Percentiles rank a stretch among this genome's conserved stretches.
phyloP scores from a whole-genome alignment of 2,329 filamentous ascomycete species.

The Botrytis sinoallii region DNA sequence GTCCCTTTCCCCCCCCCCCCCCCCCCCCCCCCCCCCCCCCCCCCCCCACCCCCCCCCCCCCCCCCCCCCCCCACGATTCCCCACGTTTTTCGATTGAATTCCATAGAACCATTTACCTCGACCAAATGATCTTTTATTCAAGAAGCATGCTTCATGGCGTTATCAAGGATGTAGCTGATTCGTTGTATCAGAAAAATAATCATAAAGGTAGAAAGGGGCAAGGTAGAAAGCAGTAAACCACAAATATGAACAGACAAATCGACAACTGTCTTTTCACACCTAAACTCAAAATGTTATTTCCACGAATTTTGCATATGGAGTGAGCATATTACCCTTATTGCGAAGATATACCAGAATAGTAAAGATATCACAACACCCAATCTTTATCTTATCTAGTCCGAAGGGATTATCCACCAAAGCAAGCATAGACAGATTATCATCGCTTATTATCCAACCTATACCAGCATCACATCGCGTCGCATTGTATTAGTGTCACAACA shows the following conservation, averaged over 20 bases:
- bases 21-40: slow-evolving; percentile 10
- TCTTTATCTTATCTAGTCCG: not conserved
- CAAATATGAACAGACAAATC: not conserved
- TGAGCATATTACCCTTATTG: not conserved
- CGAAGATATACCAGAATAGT: not conserved
- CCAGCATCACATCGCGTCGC: not conserved
- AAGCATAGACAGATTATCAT: not conserved
- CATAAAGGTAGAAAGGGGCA: not conserved
- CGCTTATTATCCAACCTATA: not conserved
- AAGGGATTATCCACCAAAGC: not conserved
- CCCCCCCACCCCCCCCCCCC: slow-evolving; percentile 8
- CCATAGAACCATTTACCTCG: too few species aligned
- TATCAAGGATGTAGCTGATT: not conserved
- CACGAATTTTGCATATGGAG: not conserved
- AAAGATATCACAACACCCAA: not conserved
- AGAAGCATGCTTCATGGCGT: not conserved
- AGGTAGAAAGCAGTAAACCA: not conserved
- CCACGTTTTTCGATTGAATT: slow-evolving; percentile 5
- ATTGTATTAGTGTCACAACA: not conserved
- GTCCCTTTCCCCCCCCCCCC: not conserved
- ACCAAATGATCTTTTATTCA: too few species aligned
- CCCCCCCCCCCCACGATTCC: slow-evolving; percentile 10
- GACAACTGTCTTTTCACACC: not conserved
- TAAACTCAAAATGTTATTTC: not conserved
- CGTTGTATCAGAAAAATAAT: not conserved